Conservation (phyloP, 1,284 basidiomycete genomes). For the Megacollybia platyphylla region DNA sequence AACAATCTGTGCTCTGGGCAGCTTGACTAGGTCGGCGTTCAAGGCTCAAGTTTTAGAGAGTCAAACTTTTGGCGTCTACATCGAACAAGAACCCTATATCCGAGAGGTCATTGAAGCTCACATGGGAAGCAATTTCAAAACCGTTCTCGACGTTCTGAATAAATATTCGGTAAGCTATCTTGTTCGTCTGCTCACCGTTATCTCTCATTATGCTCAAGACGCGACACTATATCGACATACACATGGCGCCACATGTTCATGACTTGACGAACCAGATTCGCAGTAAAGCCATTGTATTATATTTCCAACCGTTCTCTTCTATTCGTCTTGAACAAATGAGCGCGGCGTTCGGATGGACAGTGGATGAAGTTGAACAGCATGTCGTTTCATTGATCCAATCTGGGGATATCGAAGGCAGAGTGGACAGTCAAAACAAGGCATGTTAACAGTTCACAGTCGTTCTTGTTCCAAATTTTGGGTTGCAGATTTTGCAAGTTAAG, state of each 20-base stretch:
- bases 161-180: constrained; percentile 49
- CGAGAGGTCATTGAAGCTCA: constrained; percentile 76
- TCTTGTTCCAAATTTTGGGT: neutral
- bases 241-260: constrained; percentile 54
- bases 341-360: constrained; percentile 69
- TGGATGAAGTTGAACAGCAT: constrained; percentile 54
- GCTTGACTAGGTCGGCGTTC: constrained; percentile 56
- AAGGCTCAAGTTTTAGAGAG: constrained; percentile 60
- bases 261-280: constrained; percentile 51
- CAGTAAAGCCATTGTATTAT: constrained; percentile 66
- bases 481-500: constrained; percentile 60
- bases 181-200: neutral
- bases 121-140: constrained; percentile 72
- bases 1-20: constrained; percentile 69
- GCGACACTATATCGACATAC: constrained; percentile 65
- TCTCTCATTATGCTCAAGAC: constrained; percentile 26
- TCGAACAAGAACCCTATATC: constrained; percentile 78
- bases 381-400: constrained; percentile 65
- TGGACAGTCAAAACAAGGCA: constrained; percentile 75
- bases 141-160: constrained; percentile 60
- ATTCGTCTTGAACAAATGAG: constrained; percentile 50
- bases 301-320: constrained; percentile 65
- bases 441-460: constrained; percentile 4
- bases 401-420: constrained; percentile 63
- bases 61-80: constrained; percentile 57